A percentile compares a stretch with the other conserved stretches of the same genome.
phyloP scores from a whole-genome alignment of 169 alveolate genomes.

The Toxoplasma gondii region DNA sequence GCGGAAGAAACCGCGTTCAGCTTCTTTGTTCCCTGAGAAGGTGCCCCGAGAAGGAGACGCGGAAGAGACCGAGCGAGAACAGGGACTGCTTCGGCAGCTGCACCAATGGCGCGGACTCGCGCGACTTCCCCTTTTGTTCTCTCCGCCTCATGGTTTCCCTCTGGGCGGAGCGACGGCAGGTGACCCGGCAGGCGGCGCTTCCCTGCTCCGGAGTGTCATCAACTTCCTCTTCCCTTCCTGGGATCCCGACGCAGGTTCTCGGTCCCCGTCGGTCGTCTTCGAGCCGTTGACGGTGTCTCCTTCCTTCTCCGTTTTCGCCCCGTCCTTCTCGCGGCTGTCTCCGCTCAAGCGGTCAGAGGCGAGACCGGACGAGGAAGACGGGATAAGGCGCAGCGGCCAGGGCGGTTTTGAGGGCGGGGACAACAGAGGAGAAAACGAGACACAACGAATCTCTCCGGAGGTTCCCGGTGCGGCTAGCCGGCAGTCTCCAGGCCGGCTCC shows the following conservation, averaged over 20 bases:
- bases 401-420: no score
- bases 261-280: neutral
- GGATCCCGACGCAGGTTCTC: neutral
- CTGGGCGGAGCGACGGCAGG: neutral
- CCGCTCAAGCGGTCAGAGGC: no score
- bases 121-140: neutral
- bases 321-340: neutral
- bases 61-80: neutral
- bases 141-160: neutral
- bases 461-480: no score
- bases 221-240: neutral
- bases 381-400: no score
- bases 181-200: neutral
- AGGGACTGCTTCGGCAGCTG: neutral
- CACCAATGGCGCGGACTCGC: neutral
- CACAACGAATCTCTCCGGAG: no score
- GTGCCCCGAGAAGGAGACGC: neutral
- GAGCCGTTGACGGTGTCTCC: neutral
- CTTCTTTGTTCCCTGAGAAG: neutral
- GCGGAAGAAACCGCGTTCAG: neutral
- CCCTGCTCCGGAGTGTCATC: neutral
- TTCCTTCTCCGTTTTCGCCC: neutral
- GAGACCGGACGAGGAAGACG: no score
- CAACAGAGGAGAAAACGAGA: no score
- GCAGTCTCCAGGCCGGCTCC: no score